Evolutionary conservation across 176 grass and related monocot species (phyloP), one percentile per base, ranked within the genome.

Genomic region (Saccharum spontaneum): DNA sequence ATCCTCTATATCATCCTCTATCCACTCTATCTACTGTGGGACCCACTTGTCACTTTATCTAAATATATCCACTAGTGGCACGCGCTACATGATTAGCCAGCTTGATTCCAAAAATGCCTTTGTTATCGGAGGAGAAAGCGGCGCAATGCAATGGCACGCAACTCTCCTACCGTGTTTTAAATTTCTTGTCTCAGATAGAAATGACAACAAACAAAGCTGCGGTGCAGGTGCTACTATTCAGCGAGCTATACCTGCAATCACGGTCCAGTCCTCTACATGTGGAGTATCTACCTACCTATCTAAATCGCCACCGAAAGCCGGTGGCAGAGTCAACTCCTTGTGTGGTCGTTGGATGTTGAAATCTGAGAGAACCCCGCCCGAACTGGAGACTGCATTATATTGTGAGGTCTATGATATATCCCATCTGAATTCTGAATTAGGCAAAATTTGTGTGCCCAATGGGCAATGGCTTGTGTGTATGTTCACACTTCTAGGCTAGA

Each of bases 241-340:
- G n/a, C 26, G 37, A 71, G 6, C 31, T 54, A 85, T 54, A 85
- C 46, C 63, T 69, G 79, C 34, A 82, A 60, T 82, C 62, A 76
- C 15, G 36, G 48, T 13, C 33, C 77, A 80, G 41, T 34, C 54
- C 54, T 39, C 55, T 30, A 55, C 36, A 59, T 70, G 52, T 55
- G 52, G 52, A 55, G 50, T 54, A 54, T 45, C 5, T 6, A 54
- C 20, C 0, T 41, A 67, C 67, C 78, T 41, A 67, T 74, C 78
- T 23, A 52, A 64, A 55, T 67, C 60, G 43, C 79, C 14, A 71
- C 68, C 20, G 1, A 23, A n/a, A 70, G 24, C 77, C 33, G 17
- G 55, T 3, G 15, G 45, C 45, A 57, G 61, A 87, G 62, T 87
- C 78, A 69, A 40, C 70, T 81, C 61, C 39, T 15, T 60, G 10